Evolutionary conservation across 345 rosid species (phyloP), one percentile per base, ranked within the genome.

Genomic region (Eutrema japonicum): DNA sequence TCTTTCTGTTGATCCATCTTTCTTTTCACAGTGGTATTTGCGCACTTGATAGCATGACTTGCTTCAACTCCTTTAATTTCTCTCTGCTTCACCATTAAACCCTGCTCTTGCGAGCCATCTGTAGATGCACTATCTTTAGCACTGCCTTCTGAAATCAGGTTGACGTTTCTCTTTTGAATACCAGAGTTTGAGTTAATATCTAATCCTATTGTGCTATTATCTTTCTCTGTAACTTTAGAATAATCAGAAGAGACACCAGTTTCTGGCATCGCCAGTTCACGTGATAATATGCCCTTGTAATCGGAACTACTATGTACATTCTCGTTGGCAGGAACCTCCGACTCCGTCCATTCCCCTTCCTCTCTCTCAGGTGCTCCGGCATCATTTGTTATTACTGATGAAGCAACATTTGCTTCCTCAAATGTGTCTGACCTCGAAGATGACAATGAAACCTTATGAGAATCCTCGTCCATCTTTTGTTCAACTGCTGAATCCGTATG

Each of bases 321-420:
- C 0, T 59, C 78, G 54, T 3, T 62, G 51, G 61, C 48, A 53
- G 65, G 70, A 53, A 81, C 87, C 81, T 90, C 99, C 4, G 80
- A 79, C 70, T 92, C 98, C 43, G 84, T 87, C 96, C 88, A 92
- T 79, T 96, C 99, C 69, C 99, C 98, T 86, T 96, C 99, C 87
- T 96, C 99, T 82, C 91, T 90, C 75, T 92, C 99, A 35, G 78
- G 48, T 10, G 70, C 78, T 52, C 68, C 77, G 32, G 58, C 73
- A 78, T 75, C 81, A 62, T 73, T 79, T 32, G 77, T 73, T 80
- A 74, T 78, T 22, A 55, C 10, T 4, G 74, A 66, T 10, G 82
- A 69, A 33, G 73, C 75, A 58, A 66, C 78, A 51, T 80, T 85
- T 35, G 72, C 60, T 52, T 70, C 79, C 74, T 81, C 83, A 22